These are phyloP conservation scores for Vanrija humicola DNA, from an alignment of 1,284 basidiomycete species.

Conservation along the genomic window DNA sequence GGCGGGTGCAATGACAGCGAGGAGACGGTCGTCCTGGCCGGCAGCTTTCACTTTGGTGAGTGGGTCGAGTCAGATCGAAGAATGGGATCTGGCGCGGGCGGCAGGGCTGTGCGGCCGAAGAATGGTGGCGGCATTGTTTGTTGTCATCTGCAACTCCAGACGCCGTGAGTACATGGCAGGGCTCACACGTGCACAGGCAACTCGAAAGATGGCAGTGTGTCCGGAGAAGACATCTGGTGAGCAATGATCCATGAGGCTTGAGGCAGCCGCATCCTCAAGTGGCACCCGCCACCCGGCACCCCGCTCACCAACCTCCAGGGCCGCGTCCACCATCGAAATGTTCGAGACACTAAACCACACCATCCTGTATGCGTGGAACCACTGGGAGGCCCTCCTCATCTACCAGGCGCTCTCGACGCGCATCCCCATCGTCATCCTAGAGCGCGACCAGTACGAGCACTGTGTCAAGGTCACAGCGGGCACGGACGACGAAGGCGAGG, in stretches of 20 bases:
- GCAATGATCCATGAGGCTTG: too few species aligned
- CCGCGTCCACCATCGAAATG: slow-evolving; percentile 27
- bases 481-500: slow-evolving; percentile 13
- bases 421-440: slow-evolving; percentile 31
- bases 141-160: too few species aligned
- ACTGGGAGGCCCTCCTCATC: slow-evolving; percentile 31
- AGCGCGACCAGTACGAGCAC: slow-evolving; percentile 11
- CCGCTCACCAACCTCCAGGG: slow-evolving; percentile 10
- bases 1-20: slow-evolving; percentile 22
- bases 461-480: slow-evolving; percentile 13
- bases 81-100: not conserved
- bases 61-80: not conserved
- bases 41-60: slow-evolving; percentile 27
- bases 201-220: too few species aligned
- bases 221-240: slow-evolving; percentile 23
- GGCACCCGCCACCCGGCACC: too few species aligned
- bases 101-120: too few species aligned
- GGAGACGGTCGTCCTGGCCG: slow-evolving; percentile 27
- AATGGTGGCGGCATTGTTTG: too few species aligned
- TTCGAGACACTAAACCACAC: slow-evolving; percentile 34
- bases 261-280: too few species aligned
- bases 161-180: too few species aligned
- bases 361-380: slow-evolving; percentile 25
- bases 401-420: slow-evolving; percentile 35
- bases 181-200: too few species aligned